Base-by-base conservation (phyloP, 208 protist genomes). In the Leishmania guyanensis region DNA sequence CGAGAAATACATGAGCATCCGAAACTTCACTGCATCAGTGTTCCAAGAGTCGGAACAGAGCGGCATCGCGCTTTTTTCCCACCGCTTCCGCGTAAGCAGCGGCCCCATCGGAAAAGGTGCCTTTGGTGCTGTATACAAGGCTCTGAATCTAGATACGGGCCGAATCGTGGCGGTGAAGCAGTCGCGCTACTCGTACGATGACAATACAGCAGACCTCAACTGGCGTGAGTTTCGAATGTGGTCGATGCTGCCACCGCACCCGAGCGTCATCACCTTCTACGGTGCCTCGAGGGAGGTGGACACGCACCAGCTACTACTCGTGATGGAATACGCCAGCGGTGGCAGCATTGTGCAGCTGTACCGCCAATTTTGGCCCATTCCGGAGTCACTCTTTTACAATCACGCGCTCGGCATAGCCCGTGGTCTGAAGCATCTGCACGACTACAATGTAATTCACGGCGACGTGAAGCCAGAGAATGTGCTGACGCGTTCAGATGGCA, bases 391-490 rank as follows among this genome's bases (percentile, higher is more conserved):
- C 22, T 91, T 92, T 48, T 86, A 85, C 65, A 77, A 86, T 5
- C 88, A 94, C 81, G 89, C 89, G 2, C 73, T 76, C 6, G 92
- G 88, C 58, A 92, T 94, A 43, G 85, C 90, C 6, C 83, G 84
- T 12, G 92, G 92, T 43, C 87, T 94, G 22, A 94, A 93, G 70
- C 88, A 93, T 78, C 86, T 95, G 64, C 92, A 95, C 86, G 89
- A 91, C 75, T 85, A 92, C 84, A 82, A 85, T 79, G 89, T 95
- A 53, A 89, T 93, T 43, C 92, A 95, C 75, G 86, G 90, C 17
- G 92, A 95, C 75, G 84, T 95, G 77, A 93, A 92, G 65, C 89
- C 92, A 46, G 87, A 92, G 80, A 95, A 95, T 77, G 90, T 95
- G 62, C 86, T 95, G 69, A 91, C 88, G 51, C 84, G 88, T 43